A percentile compares a stretch with the other conserved stretches of the same genome.
Evolutionary conservation across 768 basidiomycete species (phyloP).

Genomic region (Tephrocybe sp.): DNA sequence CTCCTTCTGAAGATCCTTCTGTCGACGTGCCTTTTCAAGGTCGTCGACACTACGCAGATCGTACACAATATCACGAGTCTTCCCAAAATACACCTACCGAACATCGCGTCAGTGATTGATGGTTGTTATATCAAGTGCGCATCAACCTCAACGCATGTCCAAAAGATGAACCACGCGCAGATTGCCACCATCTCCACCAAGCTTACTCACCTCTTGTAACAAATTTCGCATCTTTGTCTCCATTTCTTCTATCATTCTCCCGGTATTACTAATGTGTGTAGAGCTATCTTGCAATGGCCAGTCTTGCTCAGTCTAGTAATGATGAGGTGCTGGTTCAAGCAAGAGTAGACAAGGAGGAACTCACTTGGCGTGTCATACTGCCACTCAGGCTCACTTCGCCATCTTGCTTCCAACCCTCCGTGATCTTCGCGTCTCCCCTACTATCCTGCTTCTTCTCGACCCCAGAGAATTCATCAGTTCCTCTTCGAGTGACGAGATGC

Average conservation of each 20-base stretch:
- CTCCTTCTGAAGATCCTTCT: conserved; percentile 88
- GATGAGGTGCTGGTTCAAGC: not conserved
- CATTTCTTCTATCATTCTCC: conserved; percentile 97
- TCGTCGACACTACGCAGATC: conserved; percentile 89
- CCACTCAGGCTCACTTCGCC: conserved; percentile 88
- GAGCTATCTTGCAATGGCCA: conserved; percentile 75
- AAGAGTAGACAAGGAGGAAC: conserved; percentile 21
- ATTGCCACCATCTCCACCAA: not conserved
- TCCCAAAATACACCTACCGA: conserved; percentile 86
- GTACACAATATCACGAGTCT: conserved; percentile 93
- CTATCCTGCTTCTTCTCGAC: conserved; percentile 26
- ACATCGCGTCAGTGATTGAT: conserved; percentile 3
- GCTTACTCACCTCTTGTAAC: conserved; percentile 76
- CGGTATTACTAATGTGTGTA: conserved; percentile 92
- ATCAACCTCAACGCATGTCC: not conserved
- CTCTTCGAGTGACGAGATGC: conserved; percentile 66
- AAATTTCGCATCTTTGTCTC: conserved; percentile 99
- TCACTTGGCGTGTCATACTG: conserved; percentile 95
- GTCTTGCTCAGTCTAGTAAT: conserved; percentile 77
- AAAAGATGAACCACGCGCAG: not conserved
- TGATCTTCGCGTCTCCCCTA: conserved; percentile 33
- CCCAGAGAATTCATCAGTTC: conserved; percentile 30
- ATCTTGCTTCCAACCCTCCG: conserved; percentile 53
- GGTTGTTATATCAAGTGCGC: not conserved
- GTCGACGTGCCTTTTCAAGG: conserved; percentile 75